These are phyloP conservation scores for Aspergillus avenaceus DNA, from an alignment of 495 filamentous ascomycete species.

Conservation along the genomic window DNA sequence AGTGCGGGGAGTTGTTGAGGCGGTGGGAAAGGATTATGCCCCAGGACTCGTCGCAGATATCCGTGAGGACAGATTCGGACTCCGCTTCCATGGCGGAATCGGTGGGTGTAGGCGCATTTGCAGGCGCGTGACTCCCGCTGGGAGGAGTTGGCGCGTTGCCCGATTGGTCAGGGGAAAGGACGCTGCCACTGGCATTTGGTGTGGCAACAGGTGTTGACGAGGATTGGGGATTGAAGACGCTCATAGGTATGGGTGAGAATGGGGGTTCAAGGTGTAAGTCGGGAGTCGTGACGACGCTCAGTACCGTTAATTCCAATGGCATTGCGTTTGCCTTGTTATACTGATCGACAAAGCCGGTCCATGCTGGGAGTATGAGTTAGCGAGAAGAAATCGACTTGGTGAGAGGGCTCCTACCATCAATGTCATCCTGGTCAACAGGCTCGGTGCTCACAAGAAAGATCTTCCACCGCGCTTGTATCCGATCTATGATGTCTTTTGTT, in stretches of 20 bases:
- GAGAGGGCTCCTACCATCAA: slow-evolving; percentile 44
- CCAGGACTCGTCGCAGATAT: slow-evolving; percentile 79
- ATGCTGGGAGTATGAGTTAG: slow-evolving; percentile 28
- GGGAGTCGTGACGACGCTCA: slow-evolving; percentile 63
- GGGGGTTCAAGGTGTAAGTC: slow-evolving; percentile 54
- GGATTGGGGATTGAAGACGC: slow-evolving; percentile 29
- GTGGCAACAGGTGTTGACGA: slow-evolving; percentile 41
- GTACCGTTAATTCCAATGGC: slow-evolving; percentile 50
- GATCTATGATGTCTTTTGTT: slow-evolving; percentile 71
- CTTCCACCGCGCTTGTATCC: slow-evolving; percentile 71
- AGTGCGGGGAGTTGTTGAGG: slow-evolving; percentile 61
- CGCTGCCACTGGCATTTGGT: slow-evolving; percentile 39
- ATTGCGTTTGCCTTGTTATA: slow-evolving; percentile 44
- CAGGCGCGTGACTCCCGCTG: slow-evolving; percentile 17
- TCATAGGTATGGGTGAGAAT: slow-evolving; percentile 25
- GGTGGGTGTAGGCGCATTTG: slow-evolving; percentile 55
- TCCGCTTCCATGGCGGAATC: slow-evolving; percentile 56
- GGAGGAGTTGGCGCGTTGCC: slow-evolving; percentile 34
- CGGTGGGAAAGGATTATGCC: slow-evolving; percentile 67
- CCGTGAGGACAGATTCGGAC: slow-evolving; percentile 68
- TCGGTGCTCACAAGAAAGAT: slow-evolving; percentile 72
- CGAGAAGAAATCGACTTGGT: neutral
- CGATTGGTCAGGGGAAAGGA: slow-evolving; percentile 43
- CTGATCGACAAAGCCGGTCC: slow-evolving; percentile 41
- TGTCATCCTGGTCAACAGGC: slow-evolving; percentile 68